phyloP scores from a whole-genome alignment of 2,329 filamentous ascomycete species.

The Aspergillus amoenus region DNA sequence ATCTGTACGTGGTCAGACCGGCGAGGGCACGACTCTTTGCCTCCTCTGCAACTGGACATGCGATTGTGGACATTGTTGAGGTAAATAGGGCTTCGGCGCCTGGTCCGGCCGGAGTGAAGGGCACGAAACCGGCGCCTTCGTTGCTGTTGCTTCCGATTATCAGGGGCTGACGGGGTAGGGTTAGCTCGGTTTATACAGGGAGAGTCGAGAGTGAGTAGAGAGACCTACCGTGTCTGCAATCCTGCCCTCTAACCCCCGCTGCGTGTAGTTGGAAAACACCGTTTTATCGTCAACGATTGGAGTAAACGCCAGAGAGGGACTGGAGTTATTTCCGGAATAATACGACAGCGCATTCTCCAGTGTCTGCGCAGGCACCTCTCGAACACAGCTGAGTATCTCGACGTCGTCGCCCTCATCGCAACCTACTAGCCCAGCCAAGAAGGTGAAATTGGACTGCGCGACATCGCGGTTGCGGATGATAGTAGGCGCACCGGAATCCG shows the following conservation, averaged over 20 bases:
- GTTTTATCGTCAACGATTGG: neutral
- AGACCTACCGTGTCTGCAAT: neutral
- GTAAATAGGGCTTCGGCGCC: too few relatives aligned
- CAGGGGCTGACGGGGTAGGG: neutral
- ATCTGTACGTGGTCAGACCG: neutral
- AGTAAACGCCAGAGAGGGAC: neutral
- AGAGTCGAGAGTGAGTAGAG: too few relatives aligned
- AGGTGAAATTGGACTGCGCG: neutral
- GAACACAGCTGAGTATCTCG: neutral
- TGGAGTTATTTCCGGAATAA: neutral
- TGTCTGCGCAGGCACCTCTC: neutral
- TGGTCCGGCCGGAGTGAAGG: neutral
- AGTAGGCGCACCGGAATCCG: constrained; percentile 17
- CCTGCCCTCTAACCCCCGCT: neutral
- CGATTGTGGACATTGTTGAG: neutral
- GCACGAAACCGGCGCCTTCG: constrained; percentile 7
- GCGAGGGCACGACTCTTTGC: neutral
- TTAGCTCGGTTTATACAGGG: too few relatives aligned
- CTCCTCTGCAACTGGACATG: neutral
- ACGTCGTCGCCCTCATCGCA: neutral
- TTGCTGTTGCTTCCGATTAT: constrained; percentile 7
- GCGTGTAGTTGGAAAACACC: neutral
- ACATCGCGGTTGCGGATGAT: neutral
- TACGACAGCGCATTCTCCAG: neutral
- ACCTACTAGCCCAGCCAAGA: neutral